Evolutionary conservation across 306 rosid species (phyloP), one percentile per base, ranked within the genome.

Genomic region (Glycine latifolia): DNA sequence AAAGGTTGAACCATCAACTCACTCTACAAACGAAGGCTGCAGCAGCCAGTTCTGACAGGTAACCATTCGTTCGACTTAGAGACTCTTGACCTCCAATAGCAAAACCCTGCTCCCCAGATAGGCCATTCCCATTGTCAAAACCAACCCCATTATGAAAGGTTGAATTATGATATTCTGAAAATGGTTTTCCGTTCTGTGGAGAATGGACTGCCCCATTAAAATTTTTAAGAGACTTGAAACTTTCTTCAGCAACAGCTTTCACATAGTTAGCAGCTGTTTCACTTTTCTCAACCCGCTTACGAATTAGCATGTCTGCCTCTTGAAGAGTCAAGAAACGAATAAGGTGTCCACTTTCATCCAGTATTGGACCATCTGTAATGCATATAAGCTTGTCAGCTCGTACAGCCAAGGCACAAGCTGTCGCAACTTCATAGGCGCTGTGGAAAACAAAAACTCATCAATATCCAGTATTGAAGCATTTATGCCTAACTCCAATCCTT

Each of bases 21-120:
- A 92, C 97, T 90, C 92, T 75, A 83, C 95, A 92, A 87, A 91
- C 95, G 77, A 88, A 92, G 68, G 94, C 97, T n/a, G 95, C 97
- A 61, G 95, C 97, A 55, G 97, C 97, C 84, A 92, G 87, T 86
- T 92, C 95, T n/a, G 94, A 91, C 49, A 92, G 92, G 88, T 92
- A 88, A 82, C 95, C 93, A 77, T 88, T 85, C 77, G 60, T 70
- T 74, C 91, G 88, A 79, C 95, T 89, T 61, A 75, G 92, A 65
- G 89, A 78, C 87, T 91, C 92, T 37, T 88, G 89, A 82, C 93
- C 94, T 11, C 95, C 95, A 13, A 92, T 85, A 35, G 97, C 88
- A 81, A 92, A 92, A 62, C 94, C 93, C 62, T 89, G 95, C 81
- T 89, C 94, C 16, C 91, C 89, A 71, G 94, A 76, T 14, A 83